Base-by-base conservation (phyloP, 2,329 filamentous ascomycete species). In the Torrubiella hemipterigena region DNA sequence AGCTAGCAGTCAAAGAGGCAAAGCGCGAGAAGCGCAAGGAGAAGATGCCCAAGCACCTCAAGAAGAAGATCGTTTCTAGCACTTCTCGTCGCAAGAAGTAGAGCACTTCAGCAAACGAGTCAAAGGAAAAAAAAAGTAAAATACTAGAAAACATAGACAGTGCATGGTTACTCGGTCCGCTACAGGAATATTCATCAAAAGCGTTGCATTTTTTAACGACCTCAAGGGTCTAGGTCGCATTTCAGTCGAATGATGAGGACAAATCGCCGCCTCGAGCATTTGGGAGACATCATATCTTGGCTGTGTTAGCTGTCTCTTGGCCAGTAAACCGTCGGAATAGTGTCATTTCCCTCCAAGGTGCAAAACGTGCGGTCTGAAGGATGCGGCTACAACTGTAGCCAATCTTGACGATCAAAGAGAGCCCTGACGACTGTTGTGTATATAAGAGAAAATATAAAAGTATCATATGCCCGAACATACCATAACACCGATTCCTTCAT, bases 21-120 rank as follows among this genome's bases (percentile, higher is more conserved):
- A 95, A 94, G 63, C 77, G 85, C 21, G 87, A 95, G 55, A 86
- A 93, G 63, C 67, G 91, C 37, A 84, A 89, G 55, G 81, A 83
- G 4, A 98, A 98, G 66, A 93, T 98, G 59, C 89, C 91, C 1
- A 98, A 98, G 61, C 77, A 93, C 51, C 42, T 94, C 20, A 98
- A 98, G 70, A 96, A 95, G 66, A 83, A 81, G 52, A 58, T 93
- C 35, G 73, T 93, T 17, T 69, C 67, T 34, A 63, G 64, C 39
- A 66, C 68, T 12, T 65, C 73, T 34, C 63, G 73, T 42, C 73
- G 70, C 48, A 80, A 81, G 61, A 20, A 3, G 21, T 3, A 22
- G 13, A 24, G 17, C 27, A 26, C 12, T 17, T 25, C 29, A 35
- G 28, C 25, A 21, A 32, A 25, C 17, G 33, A n/a, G n/a, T n/a